A percentile compares a stretch with the other conserved stretches of the same genome.
These are phyloP conservation scores for Cyberlindnera nakhonratchasimensis DNA, from an alignment of 805 yeast species.

Conservation along the genomic window DNA sequence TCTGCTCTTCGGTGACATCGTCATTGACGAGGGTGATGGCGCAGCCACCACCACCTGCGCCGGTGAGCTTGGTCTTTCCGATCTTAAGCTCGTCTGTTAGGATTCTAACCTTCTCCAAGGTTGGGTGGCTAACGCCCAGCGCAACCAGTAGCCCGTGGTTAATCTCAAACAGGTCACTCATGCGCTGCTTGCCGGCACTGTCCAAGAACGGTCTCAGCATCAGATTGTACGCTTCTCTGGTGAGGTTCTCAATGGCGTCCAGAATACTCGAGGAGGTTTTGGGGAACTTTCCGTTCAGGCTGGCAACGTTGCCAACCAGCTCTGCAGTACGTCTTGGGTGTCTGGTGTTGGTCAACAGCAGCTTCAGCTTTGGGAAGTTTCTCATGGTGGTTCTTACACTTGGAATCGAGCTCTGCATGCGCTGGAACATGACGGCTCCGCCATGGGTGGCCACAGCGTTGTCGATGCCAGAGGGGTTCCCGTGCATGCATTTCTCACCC, in stretches of 20 bases:
- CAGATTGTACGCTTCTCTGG: constrained; percentile 66
- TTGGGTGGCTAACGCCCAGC: constrained; percentile 89
- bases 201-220: constrained; percentile 53
- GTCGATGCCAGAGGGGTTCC: constrained; percentile 95
- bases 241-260: constrained; percentile 71
- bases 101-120: constrained; percentile 70
- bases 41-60: constrained; percentile 99
- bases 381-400: constrained; percentile 65
- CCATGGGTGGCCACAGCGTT: constrained; percentile 95
- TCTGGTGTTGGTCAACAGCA: constrained; percentile 78
- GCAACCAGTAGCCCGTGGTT: constrained; percentile 87
- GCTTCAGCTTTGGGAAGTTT: constrained; percentile 67
- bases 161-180: constrained; percentile 65
- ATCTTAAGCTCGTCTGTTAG: constrained; percentile 59
- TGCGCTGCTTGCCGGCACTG: constrained; percentile 34
- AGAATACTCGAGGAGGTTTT: constrained; percentile 54
- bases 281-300: constrained; percentile 50
- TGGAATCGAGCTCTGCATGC: constrained; percentile 50
- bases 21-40: constrained; percentile 75
- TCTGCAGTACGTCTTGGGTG: constrained; percentile 87
- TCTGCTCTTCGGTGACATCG: constrained; percentile 31
- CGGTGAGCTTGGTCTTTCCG: constrained; percentile 92
- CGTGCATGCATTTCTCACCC: constrained; percentile 95
- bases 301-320: constrained; percentile 73
- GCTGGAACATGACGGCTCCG: constrained; percentile 89